Base-by-base conservation (phyloP, 495 filamentous ascomycete genomes). In the Lasiosphaeriaceae sp. region DNA sequence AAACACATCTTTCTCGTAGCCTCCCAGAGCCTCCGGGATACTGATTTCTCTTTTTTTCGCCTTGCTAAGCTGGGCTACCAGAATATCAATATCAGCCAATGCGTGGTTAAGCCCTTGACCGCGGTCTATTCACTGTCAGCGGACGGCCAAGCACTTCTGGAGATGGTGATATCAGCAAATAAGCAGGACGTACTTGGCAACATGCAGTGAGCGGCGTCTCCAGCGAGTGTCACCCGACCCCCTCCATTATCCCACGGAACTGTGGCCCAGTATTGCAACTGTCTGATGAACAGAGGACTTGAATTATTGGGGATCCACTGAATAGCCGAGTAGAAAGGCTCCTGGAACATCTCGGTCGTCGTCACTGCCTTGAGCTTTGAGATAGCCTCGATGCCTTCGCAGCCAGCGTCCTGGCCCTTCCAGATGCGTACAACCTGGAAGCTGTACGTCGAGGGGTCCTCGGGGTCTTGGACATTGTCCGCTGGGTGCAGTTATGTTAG, bases 151-250 rank as follows among this genome's bases (percentile, higher is more conserved):
- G n/a, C n/a, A n/a, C n/a, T n/a, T n/a, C n/a, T n/a, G n/a, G n/a
- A n/a, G n/a, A n/a, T n/a, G n/a, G n/a, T n/a, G n/a, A n/a, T n/a
- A n/a, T 49, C 24, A 3, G 39, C 14, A 5, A 2, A 2, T n/a
- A 21, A 16, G 45, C 12, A n/a, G 17, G 17, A 50, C 54, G 22
- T 35, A 56, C 54, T 56, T 17, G 54, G 54, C 0, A 79, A 73
- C 81, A 84, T 83, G 0, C 78, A 74, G 66, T 86, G 82, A 2
- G 80, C 80, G 0, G 82, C 81, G 67, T 86, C 83, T 0, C 82
- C 81, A 0, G 72, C 77, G 37, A 83, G 51, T 12, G 80, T 82
- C 2, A 82, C 72, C 14, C 72, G 56, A 1, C 82, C 82, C 2
- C 62, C 67, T 1, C 60, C 63, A 46, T 73, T 83, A 61, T 83